phyloP scores from a whole-genome alignment of 2,329 filamentous ascomycete species.

The Fusarium chlamydosporum region DNA sequence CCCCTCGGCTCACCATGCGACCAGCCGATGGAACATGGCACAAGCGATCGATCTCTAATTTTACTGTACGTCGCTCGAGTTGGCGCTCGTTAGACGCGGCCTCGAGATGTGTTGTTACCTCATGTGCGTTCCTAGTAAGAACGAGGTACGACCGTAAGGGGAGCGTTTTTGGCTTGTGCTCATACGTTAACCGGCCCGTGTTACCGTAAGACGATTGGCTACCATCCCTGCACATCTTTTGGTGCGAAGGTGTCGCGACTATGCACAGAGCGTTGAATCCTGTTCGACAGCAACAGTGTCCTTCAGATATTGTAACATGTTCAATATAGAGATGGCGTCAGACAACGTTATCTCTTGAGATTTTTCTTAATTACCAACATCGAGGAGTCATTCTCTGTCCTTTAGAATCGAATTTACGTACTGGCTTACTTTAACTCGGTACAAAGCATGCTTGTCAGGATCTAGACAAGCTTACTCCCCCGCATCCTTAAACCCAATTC shows the following conservation, averaged over 20 bases:
- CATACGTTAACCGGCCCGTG: conserved; percentile 29
- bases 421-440: not conserved
- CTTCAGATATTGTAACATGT: not conserved
- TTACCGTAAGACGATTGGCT: conserved; percentile 33
- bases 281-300: not conserved
- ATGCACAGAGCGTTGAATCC: not conserved
- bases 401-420: not conserved
- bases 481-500: conserved; percentile 33
- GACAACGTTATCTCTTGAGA: not conserved
- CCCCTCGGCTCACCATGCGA: conserved; percentile 22
- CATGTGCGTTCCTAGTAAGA: conserved; percentile 1
- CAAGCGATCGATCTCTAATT: conserved; percentile 4
- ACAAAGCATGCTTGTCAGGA: not conserved
- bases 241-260: conserved; percentile 5
- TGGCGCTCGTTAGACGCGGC: conserved; percentile 19
- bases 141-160: conserved; percentile 11
- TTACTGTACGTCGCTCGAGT: not conserved
- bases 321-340: not conserved
- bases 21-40: conserved; percentile 13
- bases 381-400: not conserved
- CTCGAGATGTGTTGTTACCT: conserved; percentile 13
- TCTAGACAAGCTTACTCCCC: conserved; percentile 34
- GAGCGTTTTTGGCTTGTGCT: not conserved
- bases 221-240: conserved; percentile 15
- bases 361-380: not conserved